Percentiles rank a stretch among this genome's conserved stretches.
Conservation (phyloP, 1,139 yeast genomes). For the Spencermartinsiella ligniputridi region DNA sequence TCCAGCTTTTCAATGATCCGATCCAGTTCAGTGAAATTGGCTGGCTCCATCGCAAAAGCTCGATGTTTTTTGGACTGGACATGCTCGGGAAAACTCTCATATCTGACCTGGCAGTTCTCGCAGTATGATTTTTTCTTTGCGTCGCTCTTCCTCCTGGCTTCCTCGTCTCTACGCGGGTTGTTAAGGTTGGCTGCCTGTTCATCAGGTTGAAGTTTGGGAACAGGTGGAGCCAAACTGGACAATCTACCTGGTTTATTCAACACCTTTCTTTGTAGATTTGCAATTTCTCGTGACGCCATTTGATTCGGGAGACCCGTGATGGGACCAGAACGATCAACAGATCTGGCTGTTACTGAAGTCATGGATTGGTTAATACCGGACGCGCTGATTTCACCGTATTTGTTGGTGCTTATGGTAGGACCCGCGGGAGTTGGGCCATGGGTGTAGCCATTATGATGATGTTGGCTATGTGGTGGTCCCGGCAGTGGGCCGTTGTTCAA, state of each 20-base stretch:
- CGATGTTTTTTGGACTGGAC: slow-evolving; percentile 67
- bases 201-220: slow-evolving; percentile 19
- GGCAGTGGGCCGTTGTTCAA: no score
- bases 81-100: slow-evolving; percentile 77
- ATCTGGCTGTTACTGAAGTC: slow-evolving; percentile 37
- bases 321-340: slow-evolving; percentile 36
- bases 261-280: slow-evolving; percentile 51
- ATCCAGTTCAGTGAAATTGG: slow-evolving; percentile 76
- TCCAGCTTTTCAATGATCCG: slow-evolving; percentile 20
- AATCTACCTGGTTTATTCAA: slow-evolving; percentile 17
- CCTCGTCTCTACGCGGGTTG: background rate
- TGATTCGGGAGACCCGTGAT: slow-evolving; percentile 72
- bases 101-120: slow-evolving; percentile 88
- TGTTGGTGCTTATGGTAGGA: background rate
- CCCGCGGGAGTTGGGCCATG: background rate
- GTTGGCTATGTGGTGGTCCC: no score
- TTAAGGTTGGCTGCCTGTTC: background rate
- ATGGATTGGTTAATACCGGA: slow-evolving; percentile 74
- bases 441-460: no score
- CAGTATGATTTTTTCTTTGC: slow-evolving; percentile 38
- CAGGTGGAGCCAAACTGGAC: background rate
- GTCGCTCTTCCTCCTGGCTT: slow-evolving; percentile 10
- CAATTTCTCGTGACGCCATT: slow-evolving; percentile 61
- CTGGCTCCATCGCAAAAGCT: slow-evolving; percentile 68
- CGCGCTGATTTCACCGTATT: slow-evolving; percentile 51